Percentiles rank a stretch among this genome's conserved stretches.
Conservation (phyloP, 352 stramenopile species). For the Phytophthora hybrid region DNA sequence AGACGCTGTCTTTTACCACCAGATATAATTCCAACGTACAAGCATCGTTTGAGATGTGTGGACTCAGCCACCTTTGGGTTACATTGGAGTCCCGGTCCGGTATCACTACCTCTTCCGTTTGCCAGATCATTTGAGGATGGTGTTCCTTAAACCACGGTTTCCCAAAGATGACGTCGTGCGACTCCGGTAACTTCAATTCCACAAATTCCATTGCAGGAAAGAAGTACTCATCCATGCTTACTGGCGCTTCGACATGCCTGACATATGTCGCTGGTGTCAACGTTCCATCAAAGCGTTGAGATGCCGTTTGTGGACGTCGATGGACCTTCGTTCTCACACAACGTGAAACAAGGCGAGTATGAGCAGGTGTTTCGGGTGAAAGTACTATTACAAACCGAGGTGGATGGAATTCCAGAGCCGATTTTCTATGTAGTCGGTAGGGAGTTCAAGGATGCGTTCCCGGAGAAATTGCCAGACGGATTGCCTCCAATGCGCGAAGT, state of each 20-base stretch:
- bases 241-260: constrained; percentile 18
- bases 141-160: constrained; percentile 26
- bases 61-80: no score
- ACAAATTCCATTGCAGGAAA: constrained; percentile 22
- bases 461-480: constrained; percentile 18
- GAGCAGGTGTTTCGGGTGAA: constrained; percentile 18
- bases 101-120: constrained; percentile 13
- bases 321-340: constrained; percentile 9
- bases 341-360: constrained; percentile 7
- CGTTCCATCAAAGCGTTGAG: constrained; percentile 10
- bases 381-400: neutral
- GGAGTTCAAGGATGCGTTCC: constrained; percentile 23
- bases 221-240: constrained; percentile 18
- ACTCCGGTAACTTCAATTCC: constrained; percentile 17
- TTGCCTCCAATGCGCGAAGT: constrained; percentile 12
- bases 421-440: constrained; percentile 5
- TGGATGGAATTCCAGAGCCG: constrained; percentile 8
- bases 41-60: no score
- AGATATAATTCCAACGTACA: no score
- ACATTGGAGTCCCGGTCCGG: neutral
- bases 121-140: constrained; percentile 18
- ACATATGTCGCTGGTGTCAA: constrained; percentile 13
- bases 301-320: constrained; percentile 11
- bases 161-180: constrained; percentile 28
- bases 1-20: no score